Evolutionary conservation across 805 yeast species (phyloP), one percentile per base, ranked within the genome.

Genomic region (Ogataea allantospora): DNA sequence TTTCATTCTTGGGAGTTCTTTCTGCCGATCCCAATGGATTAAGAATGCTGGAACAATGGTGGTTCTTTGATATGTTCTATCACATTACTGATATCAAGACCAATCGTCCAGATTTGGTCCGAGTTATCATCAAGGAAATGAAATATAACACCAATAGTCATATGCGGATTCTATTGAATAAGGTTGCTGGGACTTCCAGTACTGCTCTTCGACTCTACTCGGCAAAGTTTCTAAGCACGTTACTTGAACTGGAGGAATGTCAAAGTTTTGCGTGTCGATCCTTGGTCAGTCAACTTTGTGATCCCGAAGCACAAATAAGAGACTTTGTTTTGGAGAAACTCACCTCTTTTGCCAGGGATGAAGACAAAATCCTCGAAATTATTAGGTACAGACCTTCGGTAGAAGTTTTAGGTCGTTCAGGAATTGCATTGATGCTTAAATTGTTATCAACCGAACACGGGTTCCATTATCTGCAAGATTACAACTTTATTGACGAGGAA

Each of bases 11-110:
- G 8, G 96, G 96, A 0, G 78, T 80, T 0, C 61, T 93, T 12
- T 76, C 88, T 3, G 62, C 71, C 2, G 70, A 75, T 25, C 55
- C 63, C 0, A 68, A 73, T 32, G 99, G 99, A 0, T 59, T 85
- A 16, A 68, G 68, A 29, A 67, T 91, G 48, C 57, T 93, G 41
- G 83, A 79, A 34, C 79, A 84, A 44, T 86, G 95, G 93, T 83
- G 88, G 50, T 72, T 91, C 42, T 86, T 87, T 61, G 88, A 82
- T 40, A 79, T 86, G 62, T 67, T 88, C 35, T 81, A 83, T 50
- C 86, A 86, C 50, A 74, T 88, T 37, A 69, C 84, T 12, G 71
- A 71, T 43, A 72, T 72, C 24, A 65, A 71, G 4, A 68, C 75
- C 9, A 58, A 68, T 24, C 65, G 84, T 21, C 78, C 80, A 35